phyloP scores from a whole-genome alignment of 345 rosid genomes.

The Salix viminalis region DNA sequence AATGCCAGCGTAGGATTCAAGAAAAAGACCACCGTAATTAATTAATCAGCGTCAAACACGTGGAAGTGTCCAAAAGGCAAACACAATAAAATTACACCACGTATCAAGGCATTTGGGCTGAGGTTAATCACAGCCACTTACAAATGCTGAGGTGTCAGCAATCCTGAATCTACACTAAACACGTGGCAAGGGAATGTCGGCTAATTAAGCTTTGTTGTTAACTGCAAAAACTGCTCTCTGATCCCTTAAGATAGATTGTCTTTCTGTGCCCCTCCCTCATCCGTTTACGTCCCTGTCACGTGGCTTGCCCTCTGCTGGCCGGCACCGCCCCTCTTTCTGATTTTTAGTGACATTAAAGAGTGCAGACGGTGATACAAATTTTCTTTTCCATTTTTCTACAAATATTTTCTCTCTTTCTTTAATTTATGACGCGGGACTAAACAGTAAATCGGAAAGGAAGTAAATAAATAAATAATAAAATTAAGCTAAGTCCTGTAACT shows the following conservation, averaged over 20 bases:
- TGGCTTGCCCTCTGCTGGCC: constrained; percentile 25
- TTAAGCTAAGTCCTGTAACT: no score
- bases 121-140: constrained; percentile 12
- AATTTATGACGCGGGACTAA: background rate
- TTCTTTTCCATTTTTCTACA: no score
- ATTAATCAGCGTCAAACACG: background rate
- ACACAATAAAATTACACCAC: background rate
- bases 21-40: background rate
- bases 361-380: background rate
- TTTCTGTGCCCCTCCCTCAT: background rate
- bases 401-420: background rate
- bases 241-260: background rate
- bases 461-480: no score
- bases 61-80: background rate
- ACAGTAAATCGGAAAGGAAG: no score
- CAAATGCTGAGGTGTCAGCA: constrained; percentile 11
- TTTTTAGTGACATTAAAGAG: background rate
- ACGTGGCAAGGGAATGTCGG: constrained; percentile 22
- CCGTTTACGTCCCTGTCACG: constrained; percentile 34
- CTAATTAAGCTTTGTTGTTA: background rate
- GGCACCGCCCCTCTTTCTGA: constrained; percentile 37
- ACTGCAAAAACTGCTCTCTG: background rate
- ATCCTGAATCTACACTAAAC: background rate
- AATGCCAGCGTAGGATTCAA: background rate
- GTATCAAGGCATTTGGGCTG: background rate